Evolutionary conservation across 2,329 filamentous ascomycete genomes (phyloP), one percentile per base, ranked within the genome.

Genomic region (Trichophyton verrucosum): DNA sequence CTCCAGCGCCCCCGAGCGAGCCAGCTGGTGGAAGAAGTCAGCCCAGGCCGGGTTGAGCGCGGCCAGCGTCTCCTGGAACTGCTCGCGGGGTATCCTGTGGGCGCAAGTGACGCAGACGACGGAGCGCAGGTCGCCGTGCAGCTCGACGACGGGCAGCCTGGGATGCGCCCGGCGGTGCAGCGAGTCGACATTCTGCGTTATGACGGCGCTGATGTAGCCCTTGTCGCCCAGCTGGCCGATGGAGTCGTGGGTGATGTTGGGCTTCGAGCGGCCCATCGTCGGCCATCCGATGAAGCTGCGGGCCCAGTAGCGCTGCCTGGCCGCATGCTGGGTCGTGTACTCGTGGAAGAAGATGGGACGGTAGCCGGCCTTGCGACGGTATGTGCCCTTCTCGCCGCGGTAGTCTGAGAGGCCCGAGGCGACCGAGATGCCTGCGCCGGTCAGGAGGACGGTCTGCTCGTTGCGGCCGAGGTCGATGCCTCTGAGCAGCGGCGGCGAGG

Each of bases 181-280:
- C 1, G 91, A 96, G 75, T 99, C 94, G 58, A 99, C 94, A 70
- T 97, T 97, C 72, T 99, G 94, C 46, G 94, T 97, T 66, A 99
- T 85, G 62, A 96, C 88, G 59, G 78, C 83, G 61, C 81, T 82
- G 47, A 96, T 78, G 57, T 91, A 75, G 1, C 91, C 91, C 65
- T 94, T 76, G 3, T 81, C 74, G 2, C 84, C 88, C 40, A 97
- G 77, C 64, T 86, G 81, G 59, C 82, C 80, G 61, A 97, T 82
- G 1, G 91, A 90, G 70, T 82, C 80, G 75, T 99, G 94, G 1
- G 85, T 86, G 2, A 78, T 76, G 70, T 97, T 97, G 11, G 92
- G 91, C 61, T 77, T 78, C n/a, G 90, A 89, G 64, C 84, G 86
- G 69, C 87, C 78, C 65, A 97, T 77, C 51, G 84, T 90, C 3